Evolutionary conservation across 768 basidiomycete genomes (phyloP), one percentile per base, ranked within the genome.

Genomic region (Collybia sp.): DNA sequence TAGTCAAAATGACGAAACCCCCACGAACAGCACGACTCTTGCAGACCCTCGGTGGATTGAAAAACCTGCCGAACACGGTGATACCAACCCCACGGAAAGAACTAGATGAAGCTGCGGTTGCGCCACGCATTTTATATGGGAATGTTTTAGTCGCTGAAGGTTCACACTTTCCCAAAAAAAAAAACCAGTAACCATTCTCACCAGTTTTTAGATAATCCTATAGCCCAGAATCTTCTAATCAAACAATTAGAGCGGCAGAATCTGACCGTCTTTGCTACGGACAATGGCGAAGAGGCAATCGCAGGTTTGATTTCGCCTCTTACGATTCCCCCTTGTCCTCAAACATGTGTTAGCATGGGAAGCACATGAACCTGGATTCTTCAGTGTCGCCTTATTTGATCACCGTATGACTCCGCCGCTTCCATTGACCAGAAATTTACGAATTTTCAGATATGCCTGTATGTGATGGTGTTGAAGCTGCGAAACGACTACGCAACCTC

Each of bases 141-240:
- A 83, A 82, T 49, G 75, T 88, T 8, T 71, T 88, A 10, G 73
- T 88, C 16, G 85, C 85, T 3, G 85, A 88, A 75, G 85, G 84
- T 80, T 34, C 39, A 61, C 17, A 37, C 17, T 25, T 25, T 25
- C 8, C 8, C n/a, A n/a, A 25, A 3, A 25, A 25, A 4, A 25
- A 25, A 25, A 4, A 25, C 25, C 8, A 25, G 8, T 8, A 25
- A 8, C 25, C 25, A 25, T 25, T 8, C 25, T 25, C 25, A 25
- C 8, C 25, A 25, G 25, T 25, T 4, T 25, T 20, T 45, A 86
- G 85, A 88, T 54, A 88, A 88, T 53, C 76, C 79, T 3, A 79
- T 88, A 17, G 82, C 83, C 2, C 82, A 82, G 57, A 77, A 80
- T 54, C 64, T 87, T 1, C 62, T 88, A 12, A 66, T 85, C 33